Evolutionary conservation across 805 yeast species (phyloP).

Genomic region (Starmerella vitae): DNA sequence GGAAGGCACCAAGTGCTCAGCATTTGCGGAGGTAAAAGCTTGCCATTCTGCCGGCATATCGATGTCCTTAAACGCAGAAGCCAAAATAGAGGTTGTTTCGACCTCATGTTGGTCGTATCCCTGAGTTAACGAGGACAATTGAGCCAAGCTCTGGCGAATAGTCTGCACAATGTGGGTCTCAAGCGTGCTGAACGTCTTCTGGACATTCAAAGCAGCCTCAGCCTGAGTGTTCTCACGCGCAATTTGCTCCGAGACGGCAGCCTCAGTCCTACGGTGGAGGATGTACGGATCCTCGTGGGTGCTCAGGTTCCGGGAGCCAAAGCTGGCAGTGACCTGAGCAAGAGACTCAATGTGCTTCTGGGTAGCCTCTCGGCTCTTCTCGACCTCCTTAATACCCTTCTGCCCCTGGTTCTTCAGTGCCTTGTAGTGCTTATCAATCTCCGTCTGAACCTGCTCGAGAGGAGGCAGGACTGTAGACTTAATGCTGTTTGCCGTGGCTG

Average conservation of each 20-base stretch:
- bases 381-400: constrained; percentile 30
- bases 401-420: constrained; percentile 28
- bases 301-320: constrained; percentile 28
- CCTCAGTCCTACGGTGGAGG: constrained; percentile 29
- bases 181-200: constrained; percentile 30
- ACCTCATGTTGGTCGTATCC: constrained; percentile 25
- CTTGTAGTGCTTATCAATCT: constrained; percentile 34
- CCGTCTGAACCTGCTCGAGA: constrained; percentile 31
- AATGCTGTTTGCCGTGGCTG: constrained; percentile 30
- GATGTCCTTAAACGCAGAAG: constrained; percentile 27
- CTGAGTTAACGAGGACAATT: constrained; percentile 25
- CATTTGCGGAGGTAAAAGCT: constrained; percentile 28
- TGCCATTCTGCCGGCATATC: constrained; percentile 36
- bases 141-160: constrained; percentile 30
- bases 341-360: constrained; percentile 31
- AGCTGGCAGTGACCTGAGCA: constrained; percentile 26
- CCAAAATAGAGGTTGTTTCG: constrained; percentile 25
- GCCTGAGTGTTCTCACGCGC: constrained; percentile 35
- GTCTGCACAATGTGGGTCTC: constrained; percentile 35
- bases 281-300: constrained; percentile 37
- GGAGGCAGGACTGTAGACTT: constrained; percentile 33
- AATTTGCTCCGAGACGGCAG: constrained; percentile 32
- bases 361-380: constrained; percentile 27
- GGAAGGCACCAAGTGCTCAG: constrained; percentile 27
- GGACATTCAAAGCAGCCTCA: constrained; percentile 34